Percentiles rank a stretch among this genome's conserved stretches.
Conservation (phyloP, 1,284 basidiomycete genomes). For the Cutaneotrichosporon sp. region DNA sequence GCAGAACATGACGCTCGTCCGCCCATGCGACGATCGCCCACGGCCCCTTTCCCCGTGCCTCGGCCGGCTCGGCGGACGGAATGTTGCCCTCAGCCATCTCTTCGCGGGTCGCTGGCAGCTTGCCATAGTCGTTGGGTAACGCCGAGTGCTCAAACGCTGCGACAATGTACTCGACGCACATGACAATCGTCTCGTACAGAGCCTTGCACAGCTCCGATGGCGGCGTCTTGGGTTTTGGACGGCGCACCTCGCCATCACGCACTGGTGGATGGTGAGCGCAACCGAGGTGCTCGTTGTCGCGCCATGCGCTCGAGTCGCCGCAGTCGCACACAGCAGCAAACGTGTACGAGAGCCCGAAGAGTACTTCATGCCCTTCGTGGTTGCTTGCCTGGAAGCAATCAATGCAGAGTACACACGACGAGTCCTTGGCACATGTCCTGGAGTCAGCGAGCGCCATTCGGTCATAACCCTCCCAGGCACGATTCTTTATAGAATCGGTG, state of each 20-base stretch:
- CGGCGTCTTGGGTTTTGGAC: constrained; percentile 22
- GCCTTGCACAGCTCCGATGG: constrained; percentile 65
- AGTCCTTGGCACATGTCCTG: constrained; percentile 84
- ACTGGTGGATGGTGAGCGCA: constrained; percentile 68
- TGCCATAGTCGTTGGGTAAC: constrained; percentile 62
- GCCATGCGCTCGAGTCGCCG: constrained; percentile 84
- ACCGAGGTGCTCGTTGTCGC: constrained; percentile 56
- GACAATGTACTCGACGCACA: constrained; percentile 78
- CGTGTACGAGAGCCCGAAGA: constrained; percentile 85
- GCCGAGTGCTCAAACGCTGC: constrained; percentile 82
- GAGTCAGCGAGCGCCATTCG: neutral
- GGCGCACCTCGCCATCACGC: constrained; percentile 33
- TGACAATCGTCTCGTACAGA: constrained; percentile 70
- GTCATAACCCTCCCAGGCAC: constrained; percentile 3
- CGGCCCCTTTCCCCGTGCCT: constrained; percentile 61
- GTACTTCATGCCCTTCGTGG: constrained; percentile 81
- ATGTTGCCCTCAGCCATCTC: constrained; percentile 51
- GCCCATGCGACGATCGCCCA: constrained; percentile 91
- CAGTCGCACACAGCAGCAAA: constrained; percentile 91
- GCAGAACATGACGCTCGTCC: constrained; percentile 94
- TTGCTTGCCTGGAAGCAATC: constrained; percentile 81
- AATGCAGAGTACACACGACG: constrained; percentile 82
- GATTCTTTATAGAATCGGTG: neutral
- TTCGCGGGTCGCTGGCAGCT: constrained; percentile 65
- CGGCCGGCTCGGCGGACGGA: constrained; percentile 35